Conservation (phyloP, 2,329 filamentous ascomycete species). For the Ceratocystis colombiana region DNA sequence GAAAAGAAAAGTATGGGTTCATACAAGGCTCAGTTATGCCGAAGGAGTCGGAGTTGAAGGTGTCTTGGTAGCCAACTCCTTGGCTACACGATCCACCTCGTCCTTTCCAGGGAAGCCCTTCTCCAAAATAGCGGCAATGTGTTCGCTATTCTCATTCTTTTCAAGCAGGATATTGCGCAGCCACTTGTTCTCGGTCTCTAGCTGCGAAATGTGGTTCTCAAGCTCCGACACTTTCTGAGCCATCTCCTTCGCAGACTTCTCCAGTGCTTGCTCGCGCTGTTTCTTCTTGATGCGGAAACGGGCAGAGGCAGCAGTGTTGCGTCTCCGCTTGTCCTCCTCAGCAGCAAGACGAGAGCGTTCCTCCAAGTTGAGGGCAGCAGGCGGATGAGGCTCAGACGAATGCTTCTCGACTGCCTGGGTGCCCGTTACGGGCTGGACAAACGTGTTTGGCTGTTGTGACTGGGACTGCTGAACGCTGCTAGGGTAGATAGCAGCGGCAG, state of each 20-base stretch:
- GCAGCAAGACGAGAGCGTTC: conserved; percentile 63
- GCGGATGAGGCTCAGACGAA: conserved; percentile 35
- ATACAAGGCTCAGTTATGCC: not conserved
- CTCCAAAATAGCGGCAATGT: conserved; percentile 40
- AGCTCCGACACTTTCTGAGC: conserved; percentile 65
- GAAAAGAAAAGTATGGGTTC: not conserved
- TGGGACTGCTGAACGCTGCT: conserved; percentile 33
- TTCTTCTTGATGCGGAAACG: conserved; percentile 95
- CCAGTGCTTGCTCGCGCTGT: conserved; percentile 78
- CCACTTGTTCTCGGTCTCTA: conserved; percentile 79
- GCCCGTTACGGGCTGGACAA: conserved; percentile 27
- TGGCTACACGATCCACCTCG: conserved; percentile 16
- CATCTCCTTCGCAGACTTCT: conserved; percentile 73
- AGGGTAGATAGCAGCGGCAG: conserved; percentile 41
- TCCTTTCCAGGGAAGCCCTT: conserved; percentile 39
- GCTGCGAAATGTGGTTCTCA: conserved; percentile 61
- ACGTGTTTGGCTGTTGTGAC: conserved; percentile 26
- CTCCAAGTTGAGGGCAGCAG: conserved; percentile 49
- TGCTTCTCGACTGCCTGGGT: conserved; percentile 38
- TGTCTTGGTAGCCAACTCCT: conserved; percentile 14
- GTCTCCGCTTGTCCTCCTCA: conserved; percentile 80
- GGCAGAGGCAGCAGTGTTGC: conserved; percentile 80
- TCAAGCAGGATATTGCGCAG: conserved; percentile 70
- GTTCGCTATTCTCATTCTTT: conserved; percentile 59
- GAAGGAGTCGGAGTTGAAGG: not conserved